Evolutionary conservation across 495 filamentous ascomycete genomes (phyloP).

Genomic region (Hypoxylon subgilvum): DNA sequence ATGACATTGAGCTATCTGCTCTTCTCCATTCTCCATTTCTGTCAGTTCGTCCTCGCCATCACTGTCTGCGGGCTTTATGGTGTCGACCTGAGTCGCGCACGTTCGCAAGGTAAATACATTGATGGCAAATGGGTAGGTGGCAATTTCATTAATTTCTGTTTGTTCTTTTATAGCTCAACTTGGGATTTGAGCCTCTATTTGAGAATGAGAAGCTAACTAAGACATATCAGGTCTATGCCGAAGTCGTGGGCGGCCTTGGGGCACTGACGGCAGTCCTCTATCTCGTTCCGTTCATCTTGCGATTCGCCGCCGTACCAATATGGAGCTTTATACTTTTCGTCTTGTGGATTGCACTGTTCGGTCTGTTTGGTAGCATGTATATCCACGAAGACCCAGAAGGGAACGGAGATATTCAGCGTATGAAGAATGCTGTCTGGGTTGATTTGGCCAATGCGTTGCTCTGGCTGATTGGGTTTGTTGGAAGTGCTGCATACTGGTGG

Average conservation of each 20-base stretch:
- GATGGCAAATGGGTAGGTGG: conserved; percentile 69
- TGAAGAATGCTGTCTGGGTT: conserved; percentile 88
- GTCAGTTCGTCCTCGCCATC: conserved; percentile 75
- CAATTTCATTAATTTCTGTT: too few species aligned
- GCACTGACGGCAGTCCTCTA: conserved; percentile 68
- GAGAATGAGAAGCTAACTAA: too few species aligned
- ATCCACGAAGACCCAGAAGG: conserved; percentile 69
- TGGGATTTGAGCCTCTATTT: too few species aligned
- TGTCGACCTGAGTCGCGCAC: conserved; percentile 66
- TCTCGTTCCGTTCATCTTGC: conserved; percentile 65
- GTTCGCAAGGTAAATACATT: conserved; percentile 53
- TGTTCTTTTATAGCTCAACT: too few species aligned
- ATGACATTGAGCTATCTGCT: conserved; percentile 48
- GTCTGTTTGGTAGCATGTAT: conserved; percentile 78
- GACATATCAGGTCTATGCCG: conserved; percentile 70
- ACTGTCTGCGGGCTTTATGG: conserved; percentile 82
- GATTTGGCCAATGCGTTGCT: conserved; percentile 74
- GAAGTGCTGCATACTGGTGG: conserved; percentile 52
- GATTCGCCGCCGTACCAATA: conserved; percentile 59
- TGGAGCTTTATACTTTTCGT: conserved; percentile 77
- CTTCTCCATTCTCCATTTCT: conserved; percentile 65
- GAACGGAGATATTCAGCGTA: conserved; percentile 65
- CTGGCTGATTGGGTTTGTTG: conserved; percentile 67
- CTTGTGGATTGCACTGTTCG: conserved; percentile 81
- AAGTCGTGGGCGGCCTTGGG: conserved; percentile 65